Evolutionary conservation across 352 stramenopile genomes (phyloP).

Genomic region (Plasmopara viticola): DNA sequence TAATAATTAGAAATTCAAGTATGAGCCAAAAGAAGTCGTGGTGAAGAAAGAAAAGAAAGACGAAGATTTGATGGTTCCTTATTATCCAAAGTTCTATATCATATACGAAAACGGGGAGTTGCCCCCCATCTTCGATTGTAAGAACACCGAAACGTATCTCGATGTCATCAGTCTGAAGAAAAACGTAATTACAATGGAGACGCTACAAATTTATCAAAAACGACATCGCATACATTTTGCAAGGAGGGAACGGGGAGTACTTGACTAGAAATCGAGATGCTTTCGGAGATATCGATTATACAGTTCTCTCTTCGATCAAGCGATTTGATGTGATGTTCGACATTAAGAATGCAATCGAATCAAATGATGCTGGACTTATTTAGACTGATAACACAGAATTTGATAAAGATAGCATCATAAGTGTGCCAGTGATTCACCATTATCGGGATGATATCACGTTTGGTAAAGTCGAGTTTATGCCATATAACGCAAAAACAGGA

Average conservation of each 20-base stretch:
- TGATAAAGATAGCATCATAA: neutral
- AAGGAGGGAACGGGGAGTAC: neutral
- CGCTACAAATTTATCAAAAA: constrained; percentile 1
- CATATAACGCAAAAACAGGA: no score
- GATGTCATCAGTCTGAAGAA: no score
- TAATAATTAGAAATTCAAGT: no score
- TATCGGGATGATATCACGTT: no score
- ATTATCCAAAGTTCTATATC: no score
- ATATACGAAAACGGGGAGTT: no score
- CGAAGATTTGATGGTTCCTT: no score
- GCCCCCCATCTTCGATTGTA: no score
- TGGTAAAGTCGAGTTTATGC: no score
- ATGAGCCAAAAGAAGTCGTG: neutral
- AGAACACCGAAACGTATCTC: no score
- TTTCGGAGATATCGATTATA: constrained; percentile 3
- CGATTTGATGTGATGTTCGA: neutral
- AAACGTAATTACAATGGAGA: neutral
- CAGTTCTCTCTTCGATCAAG: neutral
- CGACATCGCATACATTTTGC: constrained; percentile 3
- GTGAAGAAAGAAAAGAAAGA: neutral
- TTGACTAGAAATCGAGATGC: no score
- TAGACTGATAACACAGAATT: neutral
- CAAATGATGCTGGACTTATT: neutral
- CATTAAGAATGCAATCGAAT: constrained; percentile 1
- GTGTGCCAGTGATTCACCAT: neutral